A percentile compares a stretch with the other conserved stretches of the same genome.
These are phyloP conservation scores for Colletotrichum camelliae DNA, from an alignment of 2,329 filamentous ascomycete species.

Conservation along the genomic window DNA sequence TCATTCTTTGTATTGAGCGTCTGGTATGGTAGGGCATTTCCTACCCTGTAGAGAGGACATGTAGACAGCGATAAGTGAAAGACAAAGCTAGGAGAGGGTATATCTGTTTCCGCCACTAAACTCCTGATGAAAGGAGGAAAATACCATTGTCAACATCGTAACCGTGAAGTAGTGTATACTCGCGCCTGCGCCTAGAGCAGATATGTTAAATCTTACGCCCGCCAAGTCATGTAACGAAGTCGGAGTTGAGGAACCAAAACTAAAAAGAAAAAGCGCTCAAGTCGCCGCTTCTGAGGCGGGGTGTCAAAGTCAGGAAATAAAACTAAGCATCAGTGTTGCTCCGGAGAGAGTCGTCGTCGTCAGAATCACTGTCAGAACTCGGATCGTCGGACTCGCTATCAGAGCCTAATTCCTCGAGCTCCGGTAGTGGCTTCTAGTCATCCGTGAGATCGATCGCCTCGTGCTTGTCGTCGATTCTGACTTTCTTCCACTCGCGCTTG, in stretches of 20 bases:
- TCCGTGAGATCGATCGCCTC: slow-evolving; percentile 23
- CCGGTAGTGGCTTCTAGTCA: not conserved
- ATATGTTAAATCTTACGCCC: not conserved
- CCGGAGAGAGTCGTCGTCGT: not conserved
- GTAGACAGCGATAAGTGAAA: not conserved
- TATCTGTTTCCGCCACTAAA: not conserved
- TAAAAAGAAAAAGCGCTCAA: not conserved
- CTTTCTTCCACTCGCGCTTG: slow-evolving; percentile 20
- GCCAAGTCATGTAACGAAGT: not conserved
- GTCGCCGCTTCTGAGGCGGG: not conserved
- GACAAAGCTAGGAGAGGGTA: not conserved
- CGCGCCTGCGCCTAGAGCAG: not conserved
- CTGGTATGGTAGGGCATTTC: not conserved
- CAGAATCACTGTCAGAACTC: not conserved
- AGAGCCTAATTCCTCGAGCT: not conserved
- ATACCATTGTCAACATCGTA: not conserved
- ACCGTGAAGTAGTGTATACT: not conserved
- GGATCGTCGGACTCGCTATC: not conserved
- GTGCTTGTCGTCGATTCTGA: slow-evolving; percentile 10
- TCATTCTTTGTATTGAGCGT: not conserved
- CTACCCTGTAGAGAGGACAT: not conserved
- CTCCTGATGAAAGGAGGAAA: not conserved
- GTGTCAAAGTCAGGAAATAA: not conserved
- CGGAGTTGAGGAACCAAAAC: not conserved
- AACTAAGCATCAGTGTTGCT: not conserved